phyloP scores from a whole-genome alignment of 1,284 basidiomycete species.

The Apiotrichum gamsii region DNA sequence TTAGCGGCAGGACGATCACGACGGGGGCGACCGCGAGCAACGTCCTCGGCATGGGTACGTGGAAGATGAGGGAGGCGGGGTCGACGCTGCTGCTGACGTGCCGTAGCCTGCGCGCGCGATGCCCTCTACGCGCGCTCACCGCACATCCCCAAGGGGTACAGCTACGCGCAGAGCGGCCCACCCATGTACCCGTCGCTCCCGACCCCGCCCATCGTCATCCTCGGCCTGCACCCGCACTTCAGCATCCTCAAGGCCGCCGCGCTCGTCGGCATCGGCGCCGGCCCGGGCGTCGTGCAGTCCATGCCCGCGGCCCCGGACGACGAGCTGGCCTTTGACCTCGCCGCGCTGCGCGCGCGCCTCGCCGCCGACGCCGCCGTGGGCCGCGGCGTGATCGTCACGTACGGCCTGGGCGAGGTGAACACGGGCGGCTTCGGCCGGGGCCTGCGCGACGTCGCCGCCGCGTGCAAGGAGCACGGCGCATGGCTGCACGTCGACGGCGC shows the following conservation, averaged over 20 bases:
- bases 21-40: conserved; percentile 54
- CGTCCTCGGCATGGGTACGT: conserved; percentile 48
- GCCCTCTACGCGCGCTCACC: conserved; percentile 16
- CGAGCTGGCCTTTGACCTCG: conserved; percentile 47
- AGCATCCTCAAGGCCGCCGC: conserved; percentile 51
- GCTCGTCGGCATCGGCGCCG: conserved; percentile 49
- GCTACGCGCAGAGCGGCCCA: conserved; percentile 46
- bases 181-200: conserved; percentile 22
- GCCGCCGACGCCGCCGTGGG: conserved; percentile 26
- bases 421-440: conserved; percentile 49
- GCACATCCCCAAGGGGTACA: background rate
- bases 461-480: conserved; percentile 47
- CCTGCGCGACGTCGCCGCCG: conserved; percentile 34
- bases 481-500: conserved; percentile 55
- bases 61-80: too few relatives aligned
- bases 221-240: conserved; percentile 50
- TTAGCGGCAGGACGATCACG: conserved; percentile 49
- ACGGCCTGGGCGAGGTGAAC: conserved; percentile 52
- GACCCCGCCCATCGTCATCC: conserved; percentile 45
- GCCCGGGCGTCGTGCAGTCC: conserved; percentile 41
- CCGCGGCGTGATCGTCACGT: conserved; percentile 46
- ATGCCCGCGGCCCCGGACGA: conserved; percentile 29
- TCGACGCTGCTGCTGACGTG: conserved; percentile 18
- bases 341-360: conserved; percentile 38
- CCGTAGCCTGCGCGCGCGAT: conserved; percentile 44